Percentiles rank a stretch among this genome's conserved stretches.
These are phyloP conservation scores for Backusella tuberculispora DNA, from an alignment of 192 early-diverging fungal genomes.

Conservation along the genomic window DNA sequence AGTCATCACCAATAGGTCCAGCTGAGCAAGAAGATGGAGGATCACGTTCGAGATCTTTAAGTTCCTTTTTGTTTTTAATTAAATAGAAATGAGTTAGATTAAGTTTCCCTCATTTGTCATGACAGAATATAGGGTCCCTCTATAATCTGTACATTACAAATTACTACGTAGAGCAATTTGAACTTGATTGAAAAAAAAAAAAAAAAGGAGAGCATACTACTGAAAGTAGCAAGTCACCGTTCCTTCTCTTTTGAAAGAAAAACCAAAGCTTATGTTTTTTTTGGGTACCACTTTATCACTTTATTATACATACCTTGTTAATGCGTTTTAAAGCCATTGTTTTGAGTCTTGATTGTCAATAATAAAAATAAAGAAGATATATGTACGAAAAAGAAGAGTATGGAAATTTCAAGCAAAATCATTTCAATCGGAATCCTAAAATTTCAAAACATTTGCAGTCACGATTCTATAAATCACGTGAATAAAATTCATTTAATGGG, in stretches of 20 bases:
- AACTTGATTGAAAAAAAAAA: not conserved
- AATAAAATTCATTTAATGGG: too few relatives aligned
- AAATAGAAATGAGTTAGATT: not conserved
- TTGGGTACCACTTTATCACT: not conserved
- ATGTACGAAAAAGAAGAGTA: slow-evolving; percentile 8
- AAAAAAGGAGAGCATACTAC: not conserved
- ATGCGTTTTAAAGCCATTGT: slow-evolving; percentile 98
- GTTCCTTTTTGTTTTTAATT: slow-evolving; percentile 62
- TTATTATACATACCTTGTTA: slow-evolving; percentile 82
- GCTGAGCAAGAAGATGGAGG: slow-evolving; percentile 98
- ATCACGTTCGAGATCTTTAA: slow-evolving; percentile 95
- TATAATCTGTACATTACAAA: not conserved
- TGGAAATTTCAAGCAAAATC: not conserved
- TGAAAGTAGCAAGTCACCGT: not conserved
- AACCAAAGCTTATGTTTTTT: not conserved
- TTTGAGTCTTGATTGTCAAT: slow-evolving; percentile 25
- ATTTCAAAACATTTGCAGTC: not conserved
- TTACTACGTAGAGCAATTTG: slow-evolving; percentile 12
- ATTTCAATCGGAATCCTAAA: not conserved
- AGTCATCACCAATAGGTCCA: slow-evolving; percentile 90
- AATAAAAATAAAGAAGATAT: slow-evolving; percentile 4
- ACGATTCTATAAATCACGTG: not conserved
- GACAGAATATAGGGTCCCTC: not conserved
- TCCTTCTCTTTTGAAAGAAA: not conserved
- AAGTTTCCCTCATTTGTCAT: not conserved